Evolutionary conservation across 345 rosid genomes (phyloP).

Genomic region (Bruguiera sexangula): DNA sequence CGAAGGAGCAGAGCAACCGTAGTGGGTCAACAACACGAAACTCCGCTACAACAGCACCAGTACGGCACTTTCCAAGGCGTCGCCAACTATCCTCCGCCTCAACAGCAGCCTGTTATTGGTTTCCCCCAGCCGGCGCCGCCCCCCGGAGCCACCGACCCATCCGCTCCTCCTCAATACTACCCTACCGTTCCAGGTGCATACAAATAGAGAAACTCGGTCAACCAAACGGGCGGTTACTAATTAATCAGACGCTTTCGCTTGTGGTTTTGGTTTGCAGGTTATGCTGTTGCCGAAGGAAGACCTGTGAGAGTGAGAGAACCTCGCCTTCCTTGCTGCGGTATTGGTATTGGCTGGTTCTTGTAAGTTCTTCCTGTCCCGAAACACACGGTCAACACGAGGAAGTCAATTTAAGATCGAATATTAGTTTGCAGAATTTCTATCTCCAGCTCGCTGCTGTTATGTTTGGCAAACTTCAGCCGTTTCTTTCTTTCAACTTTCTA

Average conservation of each 20-base stretch:
- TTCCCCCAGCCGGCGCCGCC: conserved; percentile 88
- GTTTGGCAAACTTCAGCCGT: no score
- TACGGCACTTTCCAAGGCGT: conserved; percentile 98
- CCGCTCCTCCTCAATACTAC: conserved; percentile 46
- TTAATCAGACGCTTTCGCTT: no score
- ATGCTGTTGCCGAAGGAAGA: conserved; percentile 85
- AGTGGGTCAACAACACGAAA: conserved; percentile 4
- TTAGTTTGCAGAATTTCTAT: no score
- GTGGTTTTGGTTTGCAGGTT: conserved; percentile 34
- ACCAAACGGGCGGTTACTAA: neutral
- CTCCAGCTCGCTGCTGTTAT: no score
- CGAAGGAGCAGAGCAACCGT: conserved; percentile 3
- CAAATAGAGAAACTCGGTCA: neutral
- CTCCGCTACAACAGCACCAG: conserved; percentile 25
- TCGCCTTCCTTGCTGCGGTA: conserved; percentile 86
- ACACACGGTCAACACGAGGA: no score
- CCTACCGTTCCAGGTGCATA: conserved; percentile 60
- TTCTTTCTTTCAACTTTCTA: neutral
- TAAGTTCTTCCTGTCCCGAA: conserved; percentile 33
- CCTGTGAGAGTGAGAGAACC: conserved; percentile 60
- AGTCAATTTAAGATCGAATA: no score
- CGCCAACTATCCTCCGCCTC: conserved; percentile 74
- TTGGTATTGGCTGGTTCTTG: conserved; percentile 88
- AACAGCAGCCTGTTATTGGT: conserved; percentile 54
- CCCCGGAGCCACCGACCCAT: conserved; percentile 48